Evolutionary conservation across 192 early-diverging fungal species (phyloP).

Genomic region (Backusella sp.): DNA sequence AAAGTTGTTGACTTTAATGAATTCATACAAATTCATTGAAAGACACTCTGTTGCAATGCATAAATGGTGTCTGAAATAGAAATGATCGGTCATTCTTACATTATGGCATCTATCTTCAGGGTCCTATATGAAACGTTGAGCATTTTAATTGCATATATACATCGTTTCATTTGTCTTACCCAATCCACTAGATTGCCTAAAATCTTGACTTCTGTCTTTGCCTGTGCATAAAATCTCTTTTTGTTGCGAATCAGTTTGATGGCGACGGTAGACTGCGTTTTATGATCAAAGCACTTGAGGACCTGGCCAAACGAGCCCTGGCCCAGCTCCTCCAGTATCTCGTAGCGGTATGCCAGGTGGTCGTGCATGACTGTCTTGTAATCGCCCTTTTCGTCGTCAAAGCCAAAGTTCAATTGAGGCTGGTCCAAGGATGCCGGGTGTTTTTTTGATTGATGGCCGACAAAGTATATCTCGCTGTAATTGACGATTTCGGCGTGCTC

Average conservation of each 20-base stretch:
- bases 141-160: too few relatives aligned
- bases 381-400: conserved; percentile 94
- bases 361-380: conserved; percentile 86
- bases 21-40: conserved; percentile 96
- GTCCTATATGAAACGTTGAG: conserved; percentile 52
- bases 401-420: conserved; percentile 56
- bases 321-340: conserved; percentile 84
- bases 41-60: conserved; percentile 95
- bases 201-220: conserved; percentile 91
- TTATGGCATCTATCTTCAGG: conserved; percentile 73
- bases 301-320: conserved; percentile 93
- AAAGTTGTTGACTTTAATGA: conserved; percentile 91
- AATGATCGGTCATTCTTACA: conserved; percentile 88
- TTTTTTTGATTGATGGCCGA: conserved; percentile 71
- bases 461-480: conserved; percentile 80
- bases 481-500: conserved; percentile 85
- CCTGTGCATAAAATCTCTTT: conserved; percentile 94
- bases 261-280: conserved; percentile 79
- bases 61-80: conserved; percentile 94
- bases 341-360: conserved; percentile 88
- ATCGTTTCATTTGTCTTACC: too few relatives aligned
- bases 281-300: conserved; percentile 90
- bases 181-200: conserved; percentile 77
- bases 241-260: conserved; percentile 95
- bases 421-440: conserved; percentile 53